phyloP scores from a whole-genome alignment of 1,284 basidiomycete species.

The Leccinum olivaceoglutinosum region DNA sequence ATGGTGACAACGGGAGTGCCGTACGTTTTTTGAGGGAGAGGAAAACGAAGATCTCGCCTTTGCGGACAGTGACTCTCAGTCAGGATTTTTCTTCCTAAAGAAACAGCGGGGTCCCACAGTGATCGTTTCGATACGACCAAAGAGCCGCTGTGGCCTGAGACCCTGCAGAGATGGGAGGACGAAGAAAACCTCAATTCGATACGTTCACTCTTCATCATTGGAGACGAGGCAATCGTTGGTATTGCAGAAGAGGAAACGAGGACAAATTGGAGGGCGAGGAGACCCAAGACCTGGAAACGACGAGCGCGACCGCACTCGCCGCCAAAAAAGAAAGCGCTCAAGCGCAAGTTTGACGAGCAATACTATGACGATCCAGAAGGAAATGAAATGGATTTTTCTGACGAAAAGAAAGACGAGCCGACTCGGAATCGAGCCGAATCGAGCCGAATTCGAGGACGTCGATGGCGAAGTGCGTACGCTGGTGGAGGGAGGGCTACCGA shows the following conservation, averaged over 20 bases:
- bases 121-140: conserved; percentile 74
- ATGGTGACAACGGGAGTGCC: conserved; percentile 41
- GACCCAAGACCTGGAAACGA: conserved; percentile 32
- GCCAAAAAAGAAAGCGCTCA: conserved; percentile 87
- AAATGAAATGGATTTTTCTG: conserved; percentile 81
- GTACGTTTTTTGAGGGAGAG: conserved; percentile 33
- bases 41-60: conserved; percentile 52
- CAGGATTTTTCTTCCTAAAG: conserved; percentile 68
- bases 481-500: conserved; percentile 77
- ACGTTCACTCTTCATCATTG: conserved; percentile 89
- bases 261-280: conserved; percentile 40
- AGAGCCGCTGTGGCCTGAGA: conserved; percentile 41
- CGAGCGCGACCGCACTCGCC: conserved; percentile 57
- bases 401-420: conserved; percentile 89
- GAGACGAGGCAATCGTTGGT: conserved; percentile 36
- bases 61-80: conserved; percentile 78
- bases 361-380: conserved; percentile 83
- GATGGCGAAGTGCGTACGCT: conserved; percentile 76
- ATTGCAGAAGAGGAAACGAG: conserved; percentile 35
- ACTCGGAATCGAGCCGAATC: conserved; percentile 54
- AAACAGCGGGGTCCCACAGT: conserved; percentile 34
- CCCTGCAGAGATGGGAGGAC: conserved; percentile 75
- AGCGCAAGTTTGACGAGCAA: conserved; percentile 94
- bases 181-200: conserved; percentile 85
- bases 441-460: conserved; percentile 80